phyloP scores from a whole-genome alignment of 1,284 basidiomycete species.

The Tetrapyrgos nigripes region DNA sequence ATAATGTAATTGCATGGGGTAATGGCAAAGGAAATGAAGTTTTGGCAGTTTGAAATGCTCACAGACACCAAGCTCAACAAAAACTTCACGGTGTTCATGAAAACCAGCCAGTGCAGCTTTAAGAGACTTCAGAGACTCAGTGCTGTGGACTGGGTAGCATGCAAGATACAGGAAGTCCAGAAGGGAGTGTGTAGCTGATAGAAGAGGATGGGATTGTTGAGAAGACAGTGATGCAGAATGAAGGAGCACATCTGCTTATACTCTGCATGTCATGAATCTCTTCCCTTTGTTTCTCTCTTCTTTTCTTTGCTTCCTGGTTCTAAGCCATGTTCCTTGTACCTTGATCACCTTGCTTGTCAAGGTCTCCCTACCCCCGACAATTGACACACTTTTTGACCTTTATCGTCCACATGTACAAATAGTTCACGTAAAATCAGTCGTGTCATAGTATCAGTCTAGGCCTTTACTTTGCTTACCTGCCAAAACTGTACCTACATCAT shows the following conservation, averaged over 20 bases:
- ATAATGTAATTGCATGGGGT: slow-evolving; percentile 12
- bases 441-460: no score
- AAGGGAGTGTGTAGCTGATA: neutral
- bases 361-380: no score
- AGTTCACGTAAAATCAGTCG: no score
- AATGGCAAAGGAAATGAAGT: slow-evolving; percentile 24
- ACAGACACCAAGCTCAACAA: slow-evolving; percentile 16
- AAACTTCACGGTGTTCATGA: slow-evolving; percentile 20
- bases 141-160: neutral
- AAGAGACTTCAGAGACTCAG: neutral
- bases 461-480: no score
- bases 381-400: no score
- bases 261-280: no score
- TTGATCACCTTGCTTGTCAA: no score
- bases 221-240: neutral
- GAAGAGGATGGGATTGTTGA: neutral
- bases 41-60: slow-evolving; percentile 27
- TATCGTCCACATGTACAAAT: no score
- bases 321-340: no score
- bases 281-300: no score
- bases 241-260: neutral
- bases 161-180: neutral
- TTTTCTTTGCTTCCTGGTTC: no score
- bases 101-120: neutral
- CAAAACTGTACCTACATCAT: no score